Conservation (phyloP, 352 stramenopile species). For the Phytopythium chamaehyphon region DNA sequence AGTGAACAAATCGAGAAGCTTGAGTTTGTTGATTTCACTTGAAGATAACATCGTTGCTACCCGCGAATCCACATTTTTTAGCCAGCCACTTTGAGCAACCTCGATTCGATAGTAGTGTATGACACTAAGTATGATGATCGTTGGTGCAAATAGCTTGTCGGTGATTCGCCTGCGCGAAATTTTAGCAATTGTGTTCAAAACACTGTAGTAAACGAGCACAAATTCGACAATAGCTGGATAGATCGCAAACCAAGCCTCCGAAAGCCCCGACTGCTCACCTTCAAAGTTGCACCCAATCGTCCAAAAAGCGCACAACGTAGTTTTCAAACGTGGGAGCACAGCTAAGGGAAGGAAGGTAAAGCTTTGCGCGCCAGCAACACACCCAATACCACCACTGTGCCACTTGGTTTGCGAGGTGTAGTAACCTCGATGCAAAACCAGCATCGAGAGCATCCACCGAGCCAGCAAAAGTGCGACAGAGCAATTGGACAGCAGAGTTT, state of each 20-base stretch:
- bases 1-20: slow-evolving; percentile 12
- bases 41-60: slow-evolving; percentile 8
- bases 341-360: slow-evolving; percentile 15
- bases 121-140: slow-evolving; percentile 11
- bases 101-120: slow-evolving; percentile 11
- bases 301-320: slow-evolving; percentile 18
- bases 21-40: slow-evolving; percentile 8
- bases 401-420: neutral
- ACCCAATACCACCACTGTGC: slow-evolving; percentile 6
- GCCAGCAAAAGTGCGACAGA: slow-evolving; percentile 3
- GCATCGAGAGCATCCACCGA: slow-evolving; percentile 4
- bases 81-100: slow-evolving; percentile 2
- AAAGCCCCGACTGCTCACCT: slow-evolving; percentile 15
- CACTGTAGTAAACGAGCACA: slow-evolving; percentile 20
- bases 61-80: slow-evolving; percentile 12
- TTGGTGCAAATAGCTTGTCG: slow-evolving; percentile 14
- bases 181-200: slow-evolving; percentile 13
- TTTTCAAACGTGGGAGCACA: slow-evolving; percentile 15
- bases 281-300: slow-evolving; percentile 18
- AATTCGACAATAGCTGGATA: slow-evolving; percentile 26
- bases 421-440: slow-evolving; percentile 4
- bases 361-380: slow-evolving; percentile 9
- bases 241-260: slow-evolving; percentile 26
- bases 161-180: slow-evolving; percentile 10
- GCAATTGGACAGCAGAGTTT: slow-evolving; percentile 3